These are phyloP conservation scores for Microsporum canis DNA, from an alignment of 2,329 filamentous ascomycete genomes.

Conservation along the genomic window DNA sequence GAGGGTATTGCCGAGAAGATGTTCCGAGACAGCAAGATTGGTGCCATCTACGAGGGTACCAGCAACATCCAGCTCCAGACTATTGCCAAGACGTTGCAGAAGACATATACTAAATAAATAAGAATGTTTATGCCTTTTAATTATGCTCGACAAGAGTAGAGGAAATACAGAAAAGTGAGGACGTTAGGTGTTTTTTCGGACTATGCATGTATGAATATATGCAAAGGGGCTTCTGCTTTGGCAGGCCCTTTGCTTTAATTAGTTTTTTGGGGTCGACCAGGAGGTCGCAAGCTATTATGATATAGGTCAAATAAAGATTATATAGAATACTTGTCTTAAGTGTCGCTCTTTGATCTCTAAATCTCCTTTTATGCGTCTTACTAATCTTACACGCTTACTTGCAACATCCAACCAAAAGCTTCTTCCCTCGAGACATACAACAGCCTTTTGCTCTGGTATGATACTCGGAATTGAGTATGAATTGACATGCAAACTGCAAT, in stretches of 20 bases:
- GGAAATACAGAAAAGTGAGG: background rate
- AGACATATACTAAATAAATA: conserved; percentile 50
- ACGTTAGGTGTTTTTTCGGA: background rate
- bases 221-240: background rate
- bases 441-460: no score
- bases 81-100: conserved; percentile 59
- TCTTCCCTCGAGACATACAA: background rate
- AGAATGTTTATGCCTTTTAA: background rate
- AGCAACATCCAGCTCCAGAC: conserved; percentile 59
- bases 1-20: conserved; percentile 97
- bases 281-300: background rate
- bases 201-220: conserved; percentile 6
- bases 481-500: no score
- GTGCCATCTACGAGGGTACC: conserved; percentile 85
- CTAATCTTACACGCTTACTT: background rate
- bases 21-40: conserved; percentile 96
- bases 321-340: background rate
- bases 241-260: background rate
- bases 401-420: background rate
- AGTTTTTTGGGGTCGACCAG: background rate
- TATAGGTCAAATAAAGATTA: background rate
- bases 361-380: background rate
- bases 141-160: background rate
- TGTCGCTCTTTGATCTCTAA: background rate
- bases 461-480: no score